phyloP scores from a whole-genome alignment of 1,284 basidiomycete genomes.

The Cryptococcus jaspeensis region DNA sequence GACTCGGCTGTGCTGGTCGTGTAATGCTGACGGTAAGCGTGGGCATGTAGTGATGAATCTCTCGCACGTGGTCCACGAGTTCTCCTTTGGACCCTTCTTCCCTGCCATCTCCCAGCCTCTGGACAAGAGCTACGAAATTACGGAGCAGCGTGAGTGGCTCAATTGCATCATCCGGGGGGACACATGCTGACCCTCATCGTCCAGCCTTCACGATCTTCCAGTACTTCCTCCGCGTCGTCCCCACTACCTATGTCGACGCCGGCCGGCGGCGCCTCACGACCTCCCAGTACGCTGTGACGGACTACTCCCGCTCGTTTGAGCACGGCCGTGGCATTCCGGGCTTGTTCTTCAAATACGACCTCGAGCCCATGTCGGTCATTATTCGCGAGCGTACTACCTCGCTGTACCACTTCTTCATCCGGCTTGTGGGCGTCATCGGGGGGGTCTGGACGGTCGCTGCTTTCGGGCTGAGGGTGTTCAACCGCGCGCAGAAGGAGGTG shows the following conservation, averaged over 20 bases:
- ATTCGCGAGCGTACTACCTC: constrained; percentile 83
- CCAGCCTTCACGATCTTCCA: constrained; percentile 91
- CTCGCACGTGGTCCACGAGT: constrained; percentile 92
- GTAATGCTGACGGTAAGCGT: constrained; percentile 3
- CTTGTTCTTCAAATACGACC: constrained; percentile 95
- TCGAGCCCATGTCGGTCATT: constrained; percentile 83
- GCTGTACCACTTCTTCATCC: constrained; percentile 76
- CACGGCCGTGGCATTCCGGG: constrained; percentile 82
- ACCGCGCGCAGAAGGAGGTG: constrained; percentile 47
- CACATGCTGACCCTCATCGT: not conserved
- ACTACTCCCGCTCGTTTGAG: constrained; percentile 75
- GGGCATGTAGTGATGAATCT: constrained; percentile 82
- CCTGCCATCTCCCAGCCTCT: constrained; percentile 93
- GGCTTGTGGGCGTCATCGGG: constrained; percentile 54
- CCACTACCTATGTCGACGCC: constrained; percentile 84
- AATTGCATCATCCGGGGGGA: no score
- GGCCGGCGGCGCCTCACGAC: constrained; percentile 63
- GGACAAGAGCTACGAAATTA: constrained; percentile 82
- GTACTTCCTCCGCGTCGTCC: constrained; percentile 92
- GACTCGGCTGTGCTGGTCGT: not conserved
- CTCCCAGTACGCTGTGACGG: constrained; percentile 90
- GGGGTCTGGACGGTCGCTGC: constrained; percentile 53
- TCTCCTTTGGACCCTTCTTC: constrained; percentile 95
- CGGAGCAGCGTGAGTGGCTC: constrained; percentile 72
- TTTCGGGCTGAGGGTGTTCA: constrained; percentile 48